Evolutionary conservation across 345 rosid genomes (phyloP), one percentile per base, ranked within the genome.

Genomic region (Pistacia integerrima): DNA sequence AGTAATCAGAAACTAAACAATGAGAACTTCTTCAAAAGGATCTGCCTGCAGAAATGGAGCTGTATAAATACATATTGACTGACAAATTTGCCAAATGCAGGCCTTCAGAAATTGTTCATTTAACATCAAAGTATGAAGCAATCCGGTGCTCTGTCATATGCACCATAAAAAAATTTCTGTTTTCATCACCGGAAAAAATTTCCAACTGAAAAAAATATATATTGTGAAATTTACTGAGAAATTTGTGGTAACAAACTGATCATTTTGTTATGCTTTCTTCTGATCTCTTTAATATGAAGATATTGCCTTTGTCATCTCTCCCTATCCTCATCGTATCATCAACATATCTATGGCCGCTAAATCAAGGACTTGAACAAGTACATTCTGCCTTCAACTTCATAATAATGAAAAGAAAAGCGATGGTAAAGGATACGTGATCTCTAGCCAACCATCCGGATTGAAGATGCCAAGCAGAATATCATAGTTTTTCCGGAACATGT

Each of bases 361-460:
- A 73, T 83, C 73, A 88, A 89, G 90, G 89, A 83, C 46, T 38
- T 33, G 87, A 81, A 30, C 59, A 56, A 28, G 70, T 49, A 35
- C 20, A 46, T 61, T 14, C 25, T 54, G 9, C 35, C 20, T 22
- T 38, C 20, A 17, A 36, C 9, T 52, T 58, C 62, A 56, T 5
- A 6, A 55, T 3, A 18, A 46, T 33, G 13, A 44, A 6, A 3
- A 48, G 3, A 55, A 5, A 25, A 18, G 11, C 11, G 59, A 9
- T 0, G 0, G 59, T 14, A 18, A 83, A 89, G 95, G 95, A 91
- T 95, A 93, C 96, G 98, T 80, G 63, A 93, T 89, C 82, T 95
- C 97, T 36, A 92, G 92, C 91, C 89, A 91, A 2, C 99, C 98
- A 56, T 92, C 92, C 0, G 91, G 97, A 75, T 93, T 90, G 77